Base-by-base conservation (phyloP, 2,329 filamentous ascomycete genomes). In the Paracamarosporium sp. region DNA sequence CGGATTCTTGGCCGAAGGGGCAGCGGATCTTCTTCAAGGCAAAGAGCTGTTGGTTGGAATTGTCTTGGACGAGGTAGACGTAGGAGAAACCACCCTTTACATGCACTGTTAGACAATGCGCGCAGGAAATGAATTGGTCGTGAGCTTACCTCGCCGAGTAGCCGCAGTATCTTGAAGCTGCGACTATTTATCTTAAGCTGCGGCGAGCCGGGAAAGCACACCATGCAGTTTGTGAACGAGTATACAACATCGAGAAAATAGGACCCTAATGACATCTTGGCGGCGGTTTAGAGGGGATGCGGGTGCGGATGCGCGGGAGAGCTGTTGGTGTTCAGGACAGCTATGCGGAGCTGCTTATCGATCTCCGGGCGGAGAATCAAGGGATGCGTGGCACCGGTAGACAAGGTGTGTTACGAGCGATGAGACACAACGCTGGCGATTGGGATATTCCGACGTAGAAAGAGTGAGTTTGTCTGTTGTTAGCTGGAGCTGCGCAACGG, bases 11-110 rank as follows among this genome's bases (percentile, higher is more conserved):
- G 65, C 95, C 95, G 73, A 99, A 98, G 4, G 95, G 94, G 83
- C 95, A 99, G 74, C 94, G 90, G 78, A 99, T 99, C 85, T 99
- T 99, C 80, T 99, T 99, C 61, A 98, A 88, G 17, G 95, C 95
- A 77, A 96, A 94, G 45, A 97, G 86, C 69, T 94, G 88, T 58
- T 91, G 90, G 51, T 88, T 90, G 53, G 87, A 83, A 46, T 90
- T 94, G 77, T 97, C 93, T 83, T 98, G 91, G 59, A 99, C 95
- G 58, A 99, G 91, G 80, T 99, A 99, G 68, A 99, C 95, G 79
- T 98, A 99, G 64, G 93, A 97, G 83, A 99, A 99, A 72, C 95
- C 95, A 75, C 95, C 95, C 90, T 94, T 17, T 17, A 3, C 5
- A 12, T 20, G 25, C n/a, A 15, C 22, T 15, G 30, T 38, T 7